Conservation (phyloP, 2,329 filamentous ascomycete species). For the Aureobasidium leucospermi region DNA sequence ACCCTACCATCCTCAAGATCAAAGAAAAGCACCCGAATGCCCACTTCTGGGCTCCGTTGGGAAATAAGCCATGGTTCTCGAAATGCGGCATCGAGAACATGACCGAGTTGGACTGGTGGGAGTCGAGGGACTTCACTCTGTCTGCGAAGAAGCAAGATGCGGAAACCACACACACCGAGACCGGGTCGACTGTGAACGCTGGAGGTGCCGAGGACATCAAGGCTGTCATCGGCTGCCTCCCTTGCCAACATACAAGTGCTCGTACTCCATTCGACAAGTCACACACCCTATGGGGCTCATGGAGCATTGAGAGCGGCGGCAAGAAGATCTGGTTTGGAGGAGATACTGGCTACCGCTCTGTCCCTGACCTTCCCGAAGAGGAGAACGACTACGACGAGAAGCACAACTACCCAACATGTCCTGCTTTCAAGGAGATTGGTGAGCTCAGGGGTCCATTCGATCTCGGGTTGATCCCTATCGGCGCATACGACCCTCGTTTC, state of each 20-base stretch:
- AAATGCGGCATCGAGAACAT: constrained; percentile 63
- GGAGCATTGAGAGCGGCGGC: constrained; percentile 66
- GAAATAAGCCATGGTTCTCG: constrained; percentile 76
- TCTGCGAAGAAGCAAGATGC: constrained; percentile 25
- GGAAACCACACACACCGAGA: constrained; percentile 10
- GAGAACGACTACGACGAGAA: constrained; percentile 66
- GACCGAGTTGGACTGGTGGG: constrained; percentile 95
- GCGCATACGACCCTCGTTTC: constrained; percentile 69
- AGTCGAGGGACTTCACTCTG: constrained; percentile 67
- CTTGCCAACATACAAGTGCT: constrained; percentile 74
- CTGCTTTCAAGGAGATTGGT: constrained; percentile 81
- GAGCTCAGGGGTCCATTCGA: constrained; percentile 76
- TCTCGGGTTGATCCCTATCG: constrained; percentile 86
- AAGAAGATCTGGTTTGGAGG: constrained; percentile 77
- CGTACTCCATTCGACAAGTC: constrained; percentile 62
- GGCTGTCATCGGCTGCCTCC: constrained; percentile 69
- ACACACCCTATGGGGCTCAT: constrained; percentile 80
- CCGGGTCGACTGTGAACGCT: neutral
- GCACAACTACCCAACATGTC: constrained; percentile 64
- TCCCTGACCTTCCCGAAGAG: constrained; percentile 55
- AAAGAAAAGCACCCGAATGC: constrained; percentile 64
- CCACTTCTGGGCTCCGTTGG: constrained; percentile 82
- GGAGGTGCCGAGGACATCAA: constrained; percentile 45
- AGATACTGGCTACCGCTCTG: constrained; percentile 82
- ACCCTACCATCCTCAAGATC: constrained; percentile 65